Conservation (phyloP, 2,329 filamentous ascomycete species). For the Alternaria sp. region DNA sequence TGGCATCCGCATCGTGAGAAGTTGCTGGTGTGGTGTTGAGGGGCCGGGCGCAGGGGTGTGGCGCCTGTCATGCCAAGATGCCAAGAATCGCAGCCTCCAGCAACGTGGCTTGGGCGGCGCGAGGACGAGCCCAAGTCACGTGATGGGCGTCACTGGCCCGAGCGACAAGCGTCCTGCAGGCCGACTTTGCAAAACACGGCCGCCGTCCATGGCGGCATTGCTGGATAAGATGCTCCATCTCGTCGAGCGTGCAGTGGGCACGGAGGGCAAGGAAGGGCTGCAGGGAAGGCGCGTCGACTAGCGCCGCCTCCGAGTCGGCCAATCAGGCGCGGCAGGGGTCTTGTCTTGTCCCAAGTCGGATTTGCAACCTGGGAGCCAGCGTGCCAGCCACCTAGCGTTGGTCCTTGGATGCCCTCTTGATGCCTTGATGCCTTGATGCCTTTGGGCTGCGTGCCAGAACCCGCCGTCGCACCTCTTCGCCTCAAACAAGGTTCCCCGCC, state of each 20-base stretch:
- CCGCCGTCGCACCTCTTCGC: constrained; percentile 16
- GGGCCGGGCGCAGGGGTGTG: constrained; percentile 38
- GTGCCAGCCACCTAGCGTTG: too few relatives aligned
- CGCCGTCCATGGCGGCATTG: constrained; percentile 16
- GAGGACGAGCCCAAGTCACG: constrained; percentile 9
- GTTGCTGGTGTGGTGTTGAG: constrained; percentile 38
- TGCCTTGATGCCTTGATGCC: constrained; percentile 16
- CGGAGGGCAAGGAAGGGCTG: constrained; percentile 15
- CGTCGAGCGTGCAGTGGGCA: constrained; percentile 16
- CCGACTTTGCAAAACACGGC: constrained; percentile 23
- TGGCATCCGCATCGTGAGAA: constrained; percentile 24
- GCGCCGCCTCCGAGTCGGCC: constrained; percentile 17
- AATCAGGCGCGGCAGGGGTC: constrained; percentile 29
- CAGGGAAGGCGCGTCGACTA: constrained; percentile 22
- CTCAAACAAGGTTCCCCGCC: constrained; percentile 18
- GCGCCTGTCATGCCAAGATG: constrained; percentile 20
- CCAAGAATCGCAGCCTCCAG: constrained; percentile 14
- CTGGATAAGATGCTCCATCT: not conserved
- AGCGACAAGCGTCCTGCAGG: constrained; percentile 32
- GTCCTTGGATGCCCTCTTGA: constrained; percentile 20
- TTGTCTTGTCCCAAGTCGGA: constrained; percentile 14
- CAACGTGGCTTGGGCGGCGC: constrained; percentile 25
- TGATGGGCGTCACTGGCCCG: constrained; percentile 36
- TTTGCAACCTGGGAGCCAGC: not conserved
- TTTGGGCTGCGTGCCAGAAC: constrained; percentile 25